phyloP scores from a whole-genome alignment of 1,139 yeast species.

The Spencermartinsiella ligniputridi region DNA sequence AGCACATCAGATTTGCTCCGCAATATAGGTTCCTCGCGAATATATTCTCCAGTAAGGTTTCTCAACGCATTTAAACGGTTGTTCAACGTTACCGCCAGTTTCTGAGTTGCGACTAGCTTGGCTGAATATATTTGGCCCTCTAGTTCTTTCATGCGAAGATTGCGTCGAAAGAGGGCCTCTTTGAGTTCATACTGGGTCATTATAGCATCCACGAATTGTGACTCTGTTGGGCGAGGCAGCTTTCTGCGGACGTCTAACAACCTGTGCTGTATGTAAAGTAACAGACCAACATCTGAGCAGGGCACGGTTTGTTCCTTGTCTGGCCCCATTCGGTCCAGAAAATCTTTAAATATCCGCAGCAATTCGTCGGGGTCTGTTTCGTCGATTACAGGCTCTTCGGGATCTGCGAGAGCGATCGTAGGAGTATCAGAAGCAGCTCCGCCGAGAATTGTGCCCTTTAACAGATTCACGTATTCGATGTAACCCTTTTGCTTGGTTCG shows the following conservation, averaged over 20 bases:
- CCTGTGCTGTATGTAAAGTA: neutral
- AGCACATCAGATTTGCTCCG: neutral
- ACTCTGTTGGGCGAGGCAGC: neutral
- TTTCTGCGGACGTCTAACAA: neutral
- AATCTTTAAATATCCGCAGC: neutral
- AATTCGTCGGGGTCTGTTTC: neutral
- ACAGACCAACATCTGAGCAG: neutral
- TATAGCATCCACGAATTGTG: slow-evolving; percentile 3
- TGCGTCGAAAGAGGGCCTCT: slow-evolving; percentile 12
- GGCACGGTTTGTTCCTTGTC: neutral
- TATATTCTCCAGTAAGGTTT: neutral
- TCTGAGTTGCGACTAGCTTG: neutral
- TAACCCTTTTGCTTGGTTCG: neutral
- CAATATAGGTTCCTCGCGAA: neutral
- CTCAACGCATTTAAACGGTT: neutral
- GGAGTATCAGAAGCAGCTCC: neutral
- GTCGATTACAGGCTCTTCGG: neutral
- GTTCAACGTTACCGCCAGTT: neutral
- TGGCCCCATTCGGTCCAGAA: neutral
- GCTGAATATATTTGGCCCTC: slow-evolving; percentile 11
- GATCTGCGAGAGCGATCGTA: neutral
- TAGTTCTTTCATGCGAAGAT: slow-evolving; percentile 11
- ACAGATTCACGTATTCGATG: neutral
- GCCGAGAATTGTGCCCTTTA: neutral
- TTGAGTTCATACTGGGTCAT: slow-evolving; percentile 14